Base-by-base conservation (phyloP, 257 asterid species). In the Perilla frutescens region DNA sequence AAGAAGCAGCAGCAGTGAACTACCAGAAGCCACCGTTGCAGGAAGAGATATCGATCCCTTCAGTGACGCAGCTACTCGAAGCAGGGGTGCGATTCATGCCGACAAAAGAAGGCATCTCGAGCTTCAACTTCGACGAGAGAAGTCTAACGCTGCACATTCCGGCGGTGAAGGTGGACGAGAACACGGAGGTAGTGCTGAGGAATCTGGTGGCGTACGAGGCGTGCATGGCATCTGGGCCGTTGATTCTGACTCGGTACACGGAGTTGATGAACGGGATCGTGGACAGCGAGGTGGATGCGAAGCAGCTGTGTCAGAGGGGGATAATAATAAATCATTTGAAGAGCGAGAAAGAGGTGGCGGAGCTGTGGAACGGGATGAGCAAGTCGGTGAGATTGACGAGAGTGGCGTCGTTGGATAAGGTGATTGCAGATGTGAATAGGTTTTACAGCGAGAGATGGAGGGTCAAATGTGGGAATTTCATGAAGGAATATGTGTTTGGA, bases 331-430 rank as follows among this genome's bases (percentile, higher is more conserved):
- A 87, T 77, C 84, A 79, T 26, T 41, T 89, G 93, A 89, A 87
- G 85, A 85, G 88, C 32, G 97, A 89, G 61, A 71, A 36, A 40
- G 96, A 85, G 45, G 90, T 89, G 76, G 91, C 88, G 7, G 79
- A 85, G 32, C 45, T 91, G 66, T 91, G 97, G 96, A 89, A 91
- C 45, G 94, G 92, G 71, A 87, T 87, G 97, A 84, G 79, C 63
- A 84, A 76, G 80, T 85, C 89, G 1, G 59, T 86, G 7, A 80
- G 83, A 58, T 66, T 89, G 86, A 91, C 97, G 20, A 89, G 80
- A 45, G 92, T 89, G 80, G 79, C 88, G 55, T 83, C 78, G 66
- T 65, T 89, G 64, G 97, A 91, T 20, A 57, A 68, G 14, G 88
- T 81, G 74, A 89, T 89, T 14, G 88, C 74, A 13, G 89, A 87